A percentile compares a stretch with the other conserved stretches of the same genome.
phyloP scores from a whole-genome alignment of 305 asterid species.

The Plantago lanceolata region DNA sequence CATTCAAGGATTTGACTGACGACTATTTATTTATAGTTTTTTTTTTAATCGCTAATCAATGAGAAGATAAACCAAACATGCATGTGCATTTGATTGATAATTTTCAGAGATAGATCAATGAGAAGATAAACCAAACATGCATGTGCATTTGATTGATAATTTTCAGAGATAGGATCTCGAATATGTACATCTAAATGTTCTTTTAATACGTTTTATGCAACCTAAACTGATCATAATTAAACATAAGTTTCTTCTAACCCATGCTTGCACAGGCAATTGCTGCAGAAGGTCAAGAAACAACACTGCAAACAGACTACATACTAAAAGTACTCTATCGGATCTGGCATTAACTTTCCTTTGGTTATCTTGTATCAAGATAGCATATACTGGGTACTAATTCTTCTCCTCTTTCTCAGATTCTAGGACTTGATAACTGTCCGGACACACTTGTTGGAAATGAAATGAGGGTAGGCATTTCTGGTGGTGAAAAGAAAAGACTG shows the following conservation, averaged over 20 bases:
- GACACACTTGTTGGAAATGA: constrained; percentile 32
- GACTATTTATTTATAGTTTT: too few relatives aligned
- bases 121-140: too few relatives aligned
- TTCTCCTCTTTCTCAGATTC: constrained; percentile 25
- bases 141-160: too few relatives aligned
- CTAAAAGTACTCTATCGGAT: constrained; percentile 34
- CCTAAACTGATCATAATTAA: too few relatives aligned
- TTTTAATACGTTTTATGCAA: too few relatives aligned
- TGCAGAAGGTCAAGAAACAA: constrained; percentile 49
- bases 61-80: too few relatives aligned
- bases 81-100: too few relatives aligned
- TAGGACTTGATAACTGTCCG: constrained; percentile 36
- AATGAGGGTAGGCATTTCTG: constrained; percentile 38
- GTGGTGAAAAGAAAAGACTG: constrained; percentile 41
- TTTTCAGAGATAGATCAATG: too few relatives aligned
- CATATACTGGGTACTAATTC: not conserved
- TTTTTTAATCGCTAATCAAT: too few relatives aligned
- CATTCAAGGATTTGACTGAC: too few relatives aligned
- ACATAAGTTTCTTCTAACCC: not conserved
- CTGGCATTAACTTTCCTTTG: not conserved
- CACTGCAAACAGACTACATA: constrained; percentile 61
- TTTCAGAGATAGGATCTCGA: too few relatives aligned
- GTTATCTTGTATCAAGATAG: not conserved
- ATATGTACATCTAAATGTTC: too few relatives aligned
- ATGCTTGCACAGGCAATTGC: constrained; percentile 41